Conservation (phyloP, 108 stramenopile genomes). For the Skeletonema marinoi region DNA sequence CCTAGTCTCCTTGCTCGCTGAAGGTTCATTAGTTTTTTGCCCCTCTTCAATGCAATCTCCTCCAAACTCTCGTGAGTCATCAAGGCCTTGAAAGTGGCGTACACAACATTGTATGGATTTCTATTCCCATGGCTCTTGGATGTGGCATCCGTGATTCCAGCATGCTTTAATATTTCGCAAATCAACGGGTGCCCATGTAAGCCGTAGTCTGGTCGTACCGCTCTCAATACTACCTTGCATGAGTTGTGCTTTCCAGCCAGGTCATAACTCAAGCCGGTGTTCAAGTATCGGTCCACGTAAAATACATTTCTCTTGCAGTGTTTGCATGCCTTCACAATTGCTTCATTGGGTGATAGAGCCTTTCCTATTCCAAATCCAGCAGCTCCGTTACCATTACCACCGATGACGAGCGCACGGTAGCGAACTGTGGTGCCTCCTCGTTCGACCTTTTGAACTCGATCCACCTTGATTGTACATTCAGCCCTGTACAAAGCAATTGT, state of each 20-base stretch:
- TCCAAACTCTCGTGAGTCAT: conserved; percentile 89
- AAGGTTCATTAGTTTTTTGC: conserved; percentile 79
- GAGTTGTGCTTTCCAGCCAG: conserved; percentile 90
- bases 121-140: conserved; percentile 87
- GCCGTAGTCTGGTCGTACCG: conserved; percentile 68
- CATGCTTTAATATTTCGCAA: conserved; percentile 74
- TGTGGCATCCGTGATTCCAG: conserved; percentile 85
- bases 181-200: conserved; percentile 75
- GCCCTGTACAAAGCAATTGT: conserved; percentile 49
- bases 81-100: conserved; percentile 93
- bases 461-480: conserved; percentile 80
- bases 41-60: conserved; percentile 88
- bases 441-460: conserved; percentile 89
- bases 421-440: conserved; percentile 90
- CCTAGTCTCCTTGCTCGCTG: conserved; percentile 77
- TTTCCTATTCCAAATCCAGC: conserved; percentile 97
- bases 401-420: conserved; percentile 90
- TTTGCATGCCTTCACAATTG: conserved; percentile 75
- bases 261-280: conserved; percentile 71
- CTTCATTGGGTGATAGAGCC: conserved; percentile 82
- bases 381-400: conserved; percentile 94
- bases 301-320: conserved; percentile 86
- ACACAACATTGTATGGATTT: conserved; percentile 83
- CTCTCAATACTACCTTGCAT: conserved; percentile 77
- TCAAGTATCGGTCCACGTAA: conserved; percentile 89